Evolutionary conservation across 2,329 filamentous ascomycete species (phyloP).

Genomic region (Hymenoscyphus repandus): DNA sequence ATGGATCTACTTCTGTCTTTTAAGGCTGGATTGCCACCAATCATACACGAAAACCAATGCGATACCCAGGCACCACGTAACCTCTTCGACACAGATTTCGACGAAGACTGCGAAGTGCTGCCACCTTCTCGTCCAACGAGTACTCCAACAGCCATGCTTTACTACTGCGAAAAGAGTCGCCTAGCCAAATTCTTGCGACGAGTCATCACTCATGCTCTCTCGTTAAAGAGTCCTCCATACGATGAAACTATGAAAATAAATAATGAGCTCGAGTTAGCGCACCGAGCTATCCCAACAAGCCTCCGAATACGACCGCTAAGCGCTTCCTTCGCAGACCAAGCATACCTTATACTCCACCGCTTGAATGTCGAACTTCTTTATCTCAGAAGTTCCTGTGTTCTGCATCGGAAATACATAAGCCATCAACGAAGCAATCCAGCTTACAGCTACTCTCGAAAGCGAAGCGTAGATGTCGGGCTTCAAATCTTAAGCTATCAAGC

Average conservation of each 20-base stretch:
- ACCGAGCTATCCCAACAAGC: conserved; percentile 40
- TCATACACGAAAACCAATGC: conserved; percentile 57
- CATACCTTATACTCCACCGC: conserved; percentile 8
- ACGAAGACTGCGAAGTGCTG: conserved; percentile 46
- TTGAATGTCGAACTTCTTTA: conserved; percentile 10
- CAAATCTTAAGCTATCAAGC: conserved; percentile 42
- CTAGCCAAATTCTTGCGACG: conserved; percentile 44
- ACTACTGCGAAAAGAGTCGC: conserved; percentile 42
- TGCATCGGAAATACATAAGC: conserved; percentile 16
- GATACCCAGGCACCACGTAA: conserved; percentile 58
- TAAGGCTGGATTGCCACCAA: conserved; percentile 60
- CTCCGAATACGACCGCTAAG: conserved; percentile 27
- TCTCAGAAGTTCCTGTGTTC: conserved; percentile 10
- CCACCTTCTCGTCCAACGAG: conserved; percentile 49
- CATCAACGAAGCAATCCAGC: conserved; percentile 39
- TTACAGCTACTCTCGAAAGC: conserved; percentile 47
- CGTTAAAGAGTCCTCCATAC: conserved; percentile 43
- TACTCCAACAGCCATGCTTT: conserved; percentile 53
- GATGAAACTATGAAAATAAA: conserved; percentile 45
- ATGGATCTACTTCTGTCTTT: conserved; percentile 60
- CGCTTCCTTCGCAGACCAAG: conserved; percentile 8
- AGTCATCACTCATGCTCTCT: conserved; percentile 45
- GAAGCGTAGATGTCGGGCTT: conserved; percentile 45
- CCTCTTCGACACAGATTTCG: conserved; percentile 59
- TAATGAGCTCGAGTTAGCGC: conserved; percentile 38